Conservation (phyloP, 2,329 filamentous ascomycete genomes). For the Didymosphaeria variabile region DNA sequence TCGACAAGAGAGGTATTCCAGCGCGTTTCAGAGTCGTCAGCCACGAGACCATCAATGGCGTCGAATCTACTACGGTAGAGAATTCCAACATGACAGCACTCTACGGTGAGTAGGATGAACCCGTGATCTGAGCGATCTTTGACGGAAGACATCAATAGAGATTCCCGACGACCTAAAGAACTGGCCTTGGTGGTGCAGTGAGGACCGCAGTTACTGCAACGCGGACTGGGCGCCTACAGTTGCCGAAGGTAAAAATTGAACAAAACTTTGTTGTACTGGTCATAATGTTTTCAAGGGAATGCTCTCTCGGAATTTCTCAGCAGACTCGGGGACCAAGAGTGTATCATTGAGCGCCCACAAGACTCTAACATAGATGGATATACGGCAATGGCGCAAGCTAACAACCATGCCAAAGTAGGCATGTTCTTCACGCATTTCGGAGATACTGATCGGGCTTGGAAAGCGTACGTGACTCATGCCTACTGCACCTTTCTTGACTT, state of each 20-base stretch:
- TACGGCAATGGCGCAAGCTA: background rate
- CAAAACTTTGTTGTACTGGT: no score
- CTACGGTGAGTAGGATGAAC: background rate
- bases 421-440: constrained; percentile 1
- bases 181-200: constrained; percentile 3
- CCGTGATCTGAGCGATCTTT: background rate
- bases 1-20: background rate
- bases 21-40: background rate
- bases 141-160: background rate
- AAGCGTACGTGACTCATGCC: background rate
- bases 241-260: background rate
- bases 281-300: background rate
- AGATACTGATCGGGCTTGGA: background rate
- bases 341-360: background rate
- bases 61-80: background rate
- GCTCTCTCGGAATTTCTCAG: background rate
- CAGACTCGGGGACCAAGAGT: background rate
- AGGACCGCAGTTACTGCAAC: background rate
- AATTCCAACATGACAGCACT: background rate
- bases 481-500: background rate
- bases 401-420: background rate
- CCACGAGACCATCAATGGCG: background rate
- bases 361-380: background rate
- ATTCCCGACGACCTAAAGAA: background rate
- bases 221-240: background rate